Conservation (phyloP, 129 eudicot species). For the Chrysanthemum makinoi region DNA sequence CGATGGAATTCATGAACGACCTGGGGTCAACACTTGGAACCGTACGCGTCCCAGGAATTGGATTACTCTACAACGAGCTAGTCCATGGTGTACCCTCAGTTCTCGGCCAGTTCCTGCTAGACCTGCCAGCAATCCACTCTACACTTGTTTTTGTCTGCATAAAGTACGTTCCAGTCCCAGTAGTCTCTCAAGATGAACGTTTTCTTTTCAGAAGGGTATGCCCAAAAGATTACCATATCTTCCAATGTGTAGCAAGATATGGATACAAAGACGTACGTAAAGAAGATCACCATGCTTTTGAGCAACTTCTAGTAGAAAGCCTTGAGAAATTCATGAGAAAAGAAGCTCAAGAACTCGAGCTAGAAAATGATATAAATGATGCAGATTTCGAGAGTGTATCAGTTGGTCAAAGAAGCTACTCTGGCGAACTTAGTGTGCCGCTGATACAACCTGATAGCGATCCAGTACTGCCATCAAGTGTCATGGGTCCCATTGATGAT, state of each 20-base stretch:
- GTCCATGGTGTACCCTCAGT: slow-evolving; percentile 95
- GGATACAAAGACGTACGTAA: slow-evolving; percentile 90
- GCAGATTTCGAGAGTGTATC: slow-evolving; percentile 59
- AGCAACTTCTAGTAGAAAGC: slow-evolving; percentile 74
- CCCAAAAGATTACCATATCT: slow-evolving; percentile 94
- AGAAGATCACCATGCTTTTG: slow-evolving; percentile 87
- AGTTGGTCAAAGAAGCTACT: slow-evolving; percentile 43
- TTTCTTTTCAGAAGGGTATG: slow-evolving; percentile 80
- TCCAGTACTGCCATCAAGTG: slow-evolving; percentile 52
- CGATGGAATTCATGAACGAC: slow-evolving; percentile 80
- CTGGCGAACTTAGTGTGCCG: slow-evolving; percentile 55
- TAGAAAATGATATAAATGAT: slow-evolving; percentile 52
- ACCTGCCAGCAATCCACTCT: slow-evolving; percentile 91
- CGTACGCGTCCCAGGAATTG: slow-evolving; percentile 83
- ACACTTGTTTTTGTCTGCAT: slow-evolving; percentile 82
- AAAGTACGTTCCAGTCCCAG: slow-evolving; percentile 83
- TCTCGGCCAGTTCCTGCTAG: slow-evolving; percentile 70
- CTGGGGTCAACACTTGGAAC: slow-evolving; percentile 90
- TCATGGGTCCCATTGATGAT: slow-evolving; percentile 50
- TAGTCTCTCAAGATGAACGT: slow-evolving; percentile 89
- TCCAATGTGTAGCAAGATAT: slow-evolving; percentile 82
- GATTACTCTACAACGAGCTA: slow-evolving; percentile 77
- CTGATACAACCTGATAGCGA: slow-evolving; percentile 49
- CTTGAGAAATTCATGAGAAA: slow-evolving; percentile 71
- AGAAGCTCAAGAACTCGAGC: slow-evolving; percentile 71